Evolutionary conservation across 1,284 basidiomycete genomes (phyloP).

Genomic region (Naganishia sp.): DNA sequence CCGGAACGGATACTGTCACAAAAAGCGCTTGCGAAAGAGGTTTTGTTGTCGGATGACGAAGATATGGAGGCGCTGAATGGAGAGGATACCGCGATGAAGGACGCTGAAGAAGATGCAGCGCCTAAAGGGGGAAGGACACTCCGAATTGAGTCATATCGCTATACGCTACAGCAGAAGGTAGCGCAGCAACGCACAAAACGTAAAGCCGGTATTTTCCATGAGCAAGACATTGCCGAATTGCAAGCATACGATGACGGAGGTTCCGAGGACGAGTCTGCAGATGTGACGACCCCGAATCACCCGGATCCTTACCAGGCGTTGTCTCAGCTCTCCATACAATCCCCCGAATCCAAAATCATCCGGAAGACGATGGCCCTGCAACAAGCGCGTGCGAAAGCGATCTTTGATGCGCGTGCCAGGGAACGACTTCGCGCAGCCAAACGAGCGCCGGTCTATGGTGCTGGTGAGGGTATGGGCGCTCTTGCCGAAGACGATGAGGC

Average conservation of each 20-base stretch:
- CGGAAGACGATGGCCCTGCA: slow-evolving; percentile 30
- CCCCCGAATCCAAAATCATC: slow-evolving; percentile 30
- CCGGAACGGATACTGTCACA: slow-evolving; percentile 5
- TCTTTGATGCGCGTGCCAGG: slow-evolving; percentile 27
- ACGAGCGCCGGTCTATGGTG: slow-evolving; percentile 23
- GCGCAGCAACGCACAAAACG: slow-evolving; percentile 10
- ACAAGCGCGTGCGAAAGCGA: slow-evolving; percentile 29
- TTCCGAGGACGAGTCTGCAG: neutral
- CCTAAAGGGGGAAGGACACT: slow-evolving; percentile 8
- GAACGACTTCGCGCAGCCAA: slow-evolving; percentile 8
- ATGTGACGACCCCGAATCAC: neutral
- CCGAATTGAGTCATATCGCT: slow-evolving; percentile 33
- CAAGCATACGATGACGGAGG: neutral
- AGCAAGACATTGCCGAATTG: slow-evolving; percentile 14
- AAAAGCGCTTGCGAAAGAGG: slow-evolving; percentile 28
- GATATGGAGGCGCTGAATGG: neutral
- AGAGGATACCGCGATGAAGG: slow-evolving; percentile 8
- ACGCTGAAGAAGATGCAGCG: neutral
- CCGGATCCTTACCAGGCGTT: slow-evolving; percentile 17
- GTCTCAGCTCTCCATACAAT: slow-evolving; percentile 25
- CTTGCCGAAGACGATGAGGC: slow-evolving; percentile 4
- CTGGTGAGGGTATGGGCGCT: slow-evolving; percentile 20
- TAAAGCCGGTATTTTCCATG: neutral
- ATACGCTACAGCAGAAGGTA: slow-evolving; percentile 26
- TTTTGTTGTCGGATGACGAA: slow-evolving; percentile 24